phyloP scores from a whole-genome alignment of 116 monocot species.

The Zostera marina region DNA sequence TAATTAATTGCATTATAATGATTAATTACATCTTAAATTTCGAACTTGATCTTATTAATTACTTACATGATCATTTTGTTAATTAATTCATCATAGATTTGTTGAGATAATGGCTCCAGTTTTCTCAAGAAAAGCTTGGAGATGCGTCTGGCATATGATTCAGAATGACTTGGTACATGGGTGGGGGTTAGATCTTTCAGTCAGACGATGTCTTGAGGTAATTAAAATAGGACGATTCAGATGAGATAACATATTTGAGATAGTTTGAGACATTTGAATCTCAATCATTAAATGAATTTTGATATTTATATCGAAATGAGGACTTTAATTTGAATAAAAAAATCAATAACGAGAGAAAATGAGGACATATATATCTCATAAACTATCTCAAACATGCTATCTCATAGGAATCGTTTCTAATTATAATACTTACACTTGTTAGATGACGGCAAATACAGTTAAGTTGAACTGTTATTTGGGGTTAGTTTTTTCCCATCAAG shows the following conservation, averaged over 20 bases:
- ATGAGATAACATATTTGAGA: not conserved
- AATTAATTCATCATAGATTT: slow-evolving; percentile 15
- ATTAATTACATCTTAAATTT: not conserved
- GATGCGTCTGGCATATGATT: slow-evolving; percentile 25
- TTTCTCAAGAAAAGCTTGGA: slow-evolving; percentile 40
- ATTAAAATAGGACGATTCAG: not conserved
- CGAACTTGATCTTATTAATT: too few species aligned
- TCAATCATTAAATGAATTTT: too few species aligned
- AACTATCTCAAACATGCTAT: too few species aligned
- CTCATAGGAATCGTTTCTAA: not conserved
- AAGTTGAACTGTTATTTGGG: not conserved
- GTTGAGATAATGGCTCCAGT: slow-evolving; percentile 43
- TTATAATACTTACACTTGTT: too few species aligned
- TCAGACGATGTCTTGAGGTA: slow-evolving; percentile 24
- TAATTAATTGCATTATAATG: not conserved
- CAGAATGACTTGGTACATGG: slow-evolving; percentile 31
- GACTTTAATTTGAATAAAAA: too few species aligned
- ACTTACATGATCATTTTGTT: not conserved
- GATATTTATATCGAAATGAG: too few species aligned
- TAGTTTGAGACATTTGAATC: too few species aligned
- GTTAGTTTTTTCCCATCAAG: not conserved
- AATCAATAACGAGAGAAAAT: too few species aligned
- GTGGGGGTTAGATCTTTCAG: slow-evolving; percentile 22
- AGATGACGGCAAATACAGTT: not conserved
- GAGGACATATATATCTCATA: too few species aligned